Evolutionary conservation across 768 basidiomycete species (phyloP).

Genomic region (Rickenella mellea): DNA sequence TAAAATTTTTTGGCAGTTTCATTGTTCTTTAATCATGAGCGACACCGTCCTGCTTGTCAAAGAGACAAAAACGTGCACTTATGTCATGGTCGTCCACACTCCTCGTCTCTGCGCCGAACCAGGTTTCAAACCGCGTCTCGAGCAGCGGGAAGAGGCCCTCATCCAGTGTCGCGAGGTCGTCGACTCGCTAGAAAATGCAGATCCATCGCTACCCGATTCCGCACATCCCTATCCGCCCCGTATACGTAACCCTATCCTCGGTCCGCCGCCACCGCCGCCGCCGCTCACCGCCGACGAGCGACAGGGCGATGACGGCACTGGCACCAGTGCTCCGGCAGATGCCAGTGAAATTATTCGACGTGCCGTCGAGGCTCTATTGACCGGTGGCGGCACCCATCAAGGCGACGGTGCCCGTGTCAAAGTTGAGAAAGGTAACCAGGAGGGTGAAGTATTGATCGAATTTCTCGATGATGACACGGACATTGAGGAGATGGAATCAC

Average conservation of each 20-base stretch:
- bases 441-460: constrained; percentile 15
- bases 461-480: constrained; percentile 12
- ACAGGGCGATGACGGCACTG: constrained; percentile 12
- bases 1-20: constrained; percentile 46
- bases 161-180: constrained; percentile 79
- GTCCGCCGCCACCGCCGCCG: constrained; percentile 1
- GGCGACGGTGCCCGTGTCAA: constrained; percentile 7
- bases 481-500: constrained; percentile 13
- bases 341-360: constrained; percentile 1
- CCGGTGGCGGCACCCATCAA: neutral
- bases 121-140: constrained; percentile 74
- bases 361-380: constrained; percentile 8
- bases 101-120: constrained; percentile 90
- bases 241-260: constrained; percentile 17
- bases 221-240: constrained; percentile 48
- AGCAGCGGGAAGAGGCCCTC: constrained; percentile 53
- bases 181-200: constrained; percentile 13
- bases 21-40: constrained; percentile 91
- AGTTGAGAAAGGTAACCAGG: constrained; percentile 9
- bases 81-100: constrained; percentile 89
- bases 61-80: constrained; percentile 89
- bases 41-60: constrained; percentile 88
- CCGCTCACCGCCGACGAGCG: constrained; percentile 2
- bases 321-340: neutral
- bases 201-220: constrained; percentile 31